Conservation (phyloP, 129 eudicot species). For the Flaveria bidentis region DNA sequence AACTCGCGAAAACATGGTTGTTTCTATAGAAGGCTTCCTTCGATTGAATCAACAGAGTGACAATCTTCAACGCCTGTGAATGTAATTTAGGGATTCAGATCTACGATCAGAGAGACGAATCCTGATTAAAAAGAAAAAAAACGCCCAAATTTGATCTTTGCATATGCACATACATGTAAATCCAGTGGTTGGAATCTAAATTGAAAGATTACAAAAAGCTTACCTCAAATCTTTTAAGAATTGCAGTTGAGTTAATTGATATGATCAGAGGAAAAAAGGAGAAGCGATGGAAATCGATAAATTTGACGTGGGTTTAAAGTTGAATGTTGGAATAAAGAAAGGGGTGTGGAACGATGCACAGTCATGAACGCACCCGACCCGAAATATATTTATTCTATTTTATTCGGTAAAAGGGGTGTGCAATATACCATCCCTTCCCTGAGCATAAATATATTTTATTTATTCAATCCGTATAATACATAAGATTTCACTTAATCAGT, state of each 20-base stretch:
- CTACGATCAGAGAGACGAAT: background rate
- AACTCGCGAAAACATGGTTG: slow-evolving; percentile 39
- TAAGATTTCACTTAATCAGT: too few relatives aligned
- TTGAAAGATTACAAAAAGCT: background rate
- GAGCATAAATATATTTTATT: too few relatives aligned
- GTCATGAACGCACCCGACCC: slow-evolving; percentile 4
- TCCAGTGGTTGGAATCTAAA: background rate
- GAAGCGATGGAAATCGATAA: slow-evolving; percentile 22
- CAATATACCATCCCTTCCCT: too few relatives aligned
- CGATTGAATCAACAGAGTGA: background rate
- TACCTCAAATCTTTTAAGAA: slow-evolving; percentile 17
- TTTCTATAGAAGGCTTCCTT: slow-evolving; percentile 4
- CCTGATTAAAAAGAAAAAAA: background rate
- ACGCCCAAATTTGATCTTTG: slow-evolving; percentile 20
- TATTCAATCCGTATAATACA: too few relatives aligned
- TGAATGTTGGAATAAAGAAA: slow-evolving; percentile 10
- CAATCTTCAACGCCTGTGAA: slow-evolving; percentile 22
- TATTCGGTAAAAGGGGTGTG: too few relatives aligned
- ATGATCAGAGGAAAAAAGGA: slow-evolving; percentile 23
- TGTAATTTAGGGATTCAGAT: slow-evolving; percentile 7
- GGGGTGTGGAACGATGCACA: background rate
- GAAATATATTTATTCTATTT: background rate
- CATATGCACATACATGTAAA: background rate
- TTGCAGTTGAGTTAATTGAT: slow-evolving; percentile 20
- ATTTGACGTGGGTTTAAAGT: slow-evolving; percentile 23